Base-by-base conservation (phyloP, 768 basidiomycete species). In the Coprinellus micaceus region DNA sequence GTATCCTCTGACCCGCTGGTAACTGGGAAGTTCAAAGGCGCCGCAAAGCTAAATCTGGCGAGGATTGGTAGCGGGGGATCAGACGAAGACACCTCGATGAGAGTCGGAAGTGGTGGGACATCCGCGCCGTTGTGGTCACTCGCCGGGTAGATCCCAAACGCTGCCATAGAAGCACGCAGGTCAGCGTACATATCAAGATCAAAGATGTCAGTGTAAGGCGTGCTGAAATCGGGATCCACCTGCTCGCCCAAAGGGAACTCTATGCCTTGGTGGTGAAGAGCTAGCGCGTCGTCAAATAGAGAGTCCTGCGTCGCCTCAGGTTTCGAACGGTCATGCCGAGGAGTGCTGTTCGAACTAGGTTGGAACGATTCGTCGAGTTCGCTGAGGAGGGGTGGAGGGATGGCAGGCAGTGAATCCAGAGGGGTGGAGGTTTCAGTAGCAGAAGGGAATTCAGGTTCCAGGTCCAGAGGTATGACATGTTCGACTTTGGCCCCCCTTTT, bases 181-280 rank as follows among this genome's bases (percentile, higher is more conserved):
- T 51, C 49, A 41, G 63, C 61, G 57, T 66, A 66, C 53, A 63
- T 52, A 12, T 68, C 64, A 24, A 67, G 46, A 46, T 68, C 67
- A 43, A 68, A 68, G 19, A 68, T 61, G 15, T 68, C 67, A 0
- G 67, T 56, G 39, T 66, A 68, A 1, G 65, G 64, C 4, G 61
- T 52, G 30, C 13, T 29, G 49, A 26, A 36, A 22, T 17, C 40
- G 6, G 40, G 40, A 5, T 17, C 15, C n/a, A 5, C 6, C 7
- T 19, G 5, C 15, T 43, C n/a, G 7, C 19, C 5, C n/a, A 9
- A 33, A 33, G 33, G 13, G 6, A 33, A 33, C 13, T 6, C 6
- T 33, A 33, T n/a, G n/a, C n/a, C n/a, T n/a, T n/a, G n/a, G n/a
- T n/a, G n/a, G n/a, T n/a, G n/a, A n/a, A n/a, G n/a, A n/a, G n/a